phyloP scores from a whole-genome alignment of 352 stramenopile genomes.

The Globisporangium okanoganense region DNA sequence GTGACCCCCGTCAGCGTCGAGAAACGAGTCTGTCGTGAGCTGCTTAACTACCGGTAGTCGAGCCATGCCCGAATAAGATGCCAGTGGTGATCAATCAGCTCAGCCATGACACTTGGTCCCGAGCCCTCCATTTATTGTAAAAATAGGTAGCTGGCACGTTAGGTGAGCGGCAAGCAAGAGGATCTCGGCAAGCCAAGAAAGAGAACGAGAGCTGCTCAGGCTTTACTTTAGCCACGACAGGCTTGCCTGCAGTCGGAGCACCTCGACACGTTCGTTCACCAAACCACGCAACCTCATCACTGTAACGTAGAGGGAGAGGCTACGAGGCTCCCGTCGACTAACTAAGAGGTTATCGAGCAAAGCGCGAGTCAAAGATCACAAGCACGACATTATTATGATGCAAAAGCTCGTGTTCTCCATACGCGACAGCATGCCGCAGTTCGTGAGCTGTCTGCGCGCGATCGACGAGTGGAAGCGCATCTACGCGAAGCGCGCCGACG shows the following conservation, averaged over 20 bases:
- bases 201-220: no score
- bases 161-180: no score
- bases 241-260: no score
- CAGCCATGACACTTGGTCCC: no score
- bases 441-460: constrained; percentile 60
- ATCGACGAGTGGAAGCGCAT: constrained; percentile 73
- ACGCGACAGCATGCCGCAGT: constrained; percentile 78
- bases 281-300: no score
- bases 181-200: no score
- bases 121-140: no score
- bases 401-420: constrained; percentile 62
- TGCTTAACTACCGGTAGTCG: neutral
- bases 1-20: constrained; percentile 17
- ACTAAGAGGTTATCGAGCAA: neutral
- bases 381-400: constrained; percentile 2
- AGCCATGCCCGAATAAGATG: no score
- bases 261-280: no score
- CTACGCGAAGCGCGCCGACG: constrained; percentile 49
- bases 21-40: constrained; percentile 10
- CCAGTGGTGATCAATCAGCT: no score
- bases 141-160: no score
- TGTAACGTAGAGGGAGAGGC: neutral
- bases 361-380: neutral
- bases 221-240: no score
- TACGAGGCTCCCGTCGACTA: neutral